Base-by-base conservation (phyloP, 2,329 filamentous ascomycete species). In the Nothopassalora personata region DNA sequence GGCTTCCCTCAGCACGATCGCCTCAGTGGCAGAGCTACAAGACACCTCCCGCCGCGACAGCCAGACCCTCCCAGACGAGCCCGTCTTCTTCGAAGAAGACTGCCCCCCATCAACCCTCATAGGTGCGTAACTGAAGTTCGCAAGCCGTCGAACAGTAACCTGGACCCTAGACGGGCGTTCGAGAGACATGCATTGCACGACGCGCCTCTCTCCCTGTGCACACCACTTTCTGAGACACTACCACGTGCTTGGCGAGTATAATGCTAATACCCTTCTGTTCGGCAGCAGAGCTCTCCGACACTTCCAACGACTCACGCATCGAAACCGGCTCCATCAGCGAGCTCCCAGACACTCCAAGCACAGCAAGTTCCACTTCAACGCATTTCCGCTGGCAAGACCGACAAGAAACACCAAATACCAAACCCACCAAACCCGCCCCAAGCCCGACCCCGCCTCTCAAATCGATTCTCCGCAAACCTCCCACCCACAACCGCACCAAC, bases 1-100 rank as follows among this genome's bases (percentile, higher is more conserved):
- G n/a, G 58, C 59, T 27, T 45, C 56, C 18, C 52, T 46, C 55
- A 54, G n/a, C 49, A 56, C 47, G 4, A 30, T 30, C 9, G 27
- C 55, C 27, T 6, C 28, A 3, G 49, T 31, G 4, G 11, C 39
- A 30, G 53, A 55, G 47, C 19, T 45, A 5, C 34, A 30, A 7
- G 53, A 55, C 34, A 51, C 30, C 28, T 51, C 49, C 27, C 10
- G 43, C 34, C n/a, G 23, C 39, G 34, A 23, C 27, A 28, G 49
- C 27, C 13, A n/a, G 4, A 8, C n/a, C n/a, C 39, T 15, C 39
- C 39, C 39, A 4, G n/a, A 43, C 39, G 39, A 43, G 39, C 30
- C 49, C 30, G 8, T 33, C 28, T 19, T 33, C 49, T 30, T 19
- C 28, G 28, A 15, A n/a, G 53, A 45, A 30, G 46, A 45, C 13